A percentile compares a stretch with the other conserved stretches of the same genome.
These are phyloP conservation scores for Plectosphaerella sp. DNA, from an alignment of 2,329 filamentous ascomycete genomes.

Conservation along the genomic window DNA sequence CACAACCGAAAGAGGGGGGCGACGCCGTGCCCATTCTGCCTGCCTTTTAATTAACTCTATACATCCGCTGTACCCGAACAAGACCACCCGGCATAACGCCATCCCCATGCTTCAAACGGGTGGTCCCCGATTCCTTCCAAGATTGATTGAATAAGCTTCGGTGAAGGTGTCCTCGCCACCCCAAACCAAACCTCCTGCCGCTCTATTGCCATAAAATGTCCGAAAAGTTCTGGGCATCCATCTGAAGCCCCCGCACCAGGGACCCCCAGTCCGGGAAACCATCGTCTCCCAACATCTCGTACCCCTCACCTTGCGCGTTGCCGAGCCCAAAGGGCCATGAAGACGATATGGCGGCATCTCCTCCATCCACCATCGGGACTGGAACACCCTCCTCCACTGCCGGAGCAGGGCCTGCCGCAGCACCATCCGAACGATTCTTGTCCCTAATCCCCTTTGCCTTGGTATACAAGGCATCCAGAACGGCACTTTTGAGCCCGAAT, in stretches of 20 bases:
- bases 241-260: constrained; percentile 21
- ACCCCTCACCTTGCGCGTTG: constrained; percentile 4
- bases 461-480: constrained; percentile 22
- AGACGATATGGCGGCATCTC: background rate
- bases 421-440: background rate
- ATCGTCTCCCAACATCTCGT: constrained; percentile 5
- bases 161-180: too few relatives aligned
- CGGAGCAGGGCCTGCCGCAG: background rate
- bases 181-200: too few relatives aligned
- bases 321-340: background rate
- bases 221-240: constrained; percentile 17
- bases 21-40: too few relatives aligned
- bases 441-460: constrained; percentile 20
- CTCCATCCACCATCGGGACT: background rate
- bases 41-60: too few relatives aligned
- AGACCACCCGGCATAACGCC: too few relatives aligned
- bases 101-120: too few relatives aligned
- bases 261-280: constrained; percentile 20
- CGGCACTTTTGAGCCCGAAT: constrained; percentile 22
- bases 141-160: too few relatives aligned
- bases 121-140: too few relatives aligned
- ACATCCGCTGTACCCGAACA: too few relatives aligned
- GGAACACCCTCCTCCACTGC: background rate
- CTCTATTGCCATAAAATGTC: background rate
- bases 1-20: too few relatives aligned